Evolutionary conservation across 108 stramenopile species (phyloP).

Genomic region (Skeletonema potamos): DNA sequence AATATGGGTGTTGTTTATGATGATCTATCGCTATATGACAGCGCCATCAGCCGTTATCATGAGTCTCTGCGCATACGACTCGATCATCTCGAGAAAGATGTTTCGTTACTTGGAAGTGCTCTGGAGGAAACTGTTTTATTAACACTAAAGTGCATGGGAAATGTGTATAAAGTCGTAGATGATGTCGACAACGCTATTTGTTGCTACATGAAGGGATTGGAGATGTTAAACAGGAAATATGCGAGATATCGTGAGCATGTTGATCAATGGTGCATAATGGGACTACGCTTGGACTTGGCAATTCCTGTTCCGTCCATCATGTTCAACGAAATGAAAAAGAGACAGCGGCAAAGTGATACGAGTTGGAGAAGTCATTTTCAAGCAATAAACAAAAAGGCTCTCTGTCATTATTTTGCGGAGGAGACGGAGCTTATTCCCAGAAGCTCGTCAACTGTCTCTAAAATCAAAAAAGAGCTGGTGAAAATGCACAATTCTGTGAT

Average conservation of each 20-base stretch:
- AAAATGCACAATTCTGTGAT: constrained; percentile 33
- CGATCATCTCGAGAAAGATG: constrained; percentile 19
- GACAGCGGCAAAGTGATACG: background rate
- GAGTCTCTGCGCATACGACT: constrained; percentile 51
- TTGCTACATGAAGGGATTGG: constrained; percentile 38
- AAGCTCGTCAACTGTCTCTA: background rate
- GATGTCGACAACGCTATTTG: constrained; percentile 37
- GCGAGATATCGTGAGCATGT: constrained; percentile 3
- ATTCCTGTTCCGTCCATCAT: constrained; percentile 31
- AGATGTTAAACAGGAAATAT: constrained; percentile 20
- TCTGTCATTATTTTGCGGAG: constrained; percentile 33
- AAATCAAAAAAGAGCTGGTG: constrained; percentile 24
- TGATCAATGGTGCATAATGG: constrained; percentile 31
- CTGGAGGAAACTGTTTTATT: constrained; percentile 30
- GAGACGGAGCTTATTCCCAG: constrained; percentile 3
- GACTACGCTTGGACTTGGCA: constrained; percentile 17
- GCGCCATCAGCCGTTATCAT: constrained; percentile 36
- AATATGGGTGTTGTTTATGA: constrained; percentile 49
- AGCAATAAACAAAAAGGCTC: constrained; percentile 30
- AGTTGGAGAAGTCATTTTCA: constrained; percentile 27
- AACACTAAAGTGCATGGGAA: constrained; percentile 44
- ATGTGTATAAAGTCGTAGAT: constrained; percentile 26
- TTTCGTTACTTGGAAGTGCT: constrained; percentile 4
- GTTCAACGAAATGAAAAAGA: constrained; percentile 21
- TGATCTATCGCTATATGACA: constrained; percentile 41